Evolutionary conservation across 805 yeast genomes (phyloP), one percentile per base, ranked within the genome.

Genomic region (Metschnikowia amazonensis): DNA sequence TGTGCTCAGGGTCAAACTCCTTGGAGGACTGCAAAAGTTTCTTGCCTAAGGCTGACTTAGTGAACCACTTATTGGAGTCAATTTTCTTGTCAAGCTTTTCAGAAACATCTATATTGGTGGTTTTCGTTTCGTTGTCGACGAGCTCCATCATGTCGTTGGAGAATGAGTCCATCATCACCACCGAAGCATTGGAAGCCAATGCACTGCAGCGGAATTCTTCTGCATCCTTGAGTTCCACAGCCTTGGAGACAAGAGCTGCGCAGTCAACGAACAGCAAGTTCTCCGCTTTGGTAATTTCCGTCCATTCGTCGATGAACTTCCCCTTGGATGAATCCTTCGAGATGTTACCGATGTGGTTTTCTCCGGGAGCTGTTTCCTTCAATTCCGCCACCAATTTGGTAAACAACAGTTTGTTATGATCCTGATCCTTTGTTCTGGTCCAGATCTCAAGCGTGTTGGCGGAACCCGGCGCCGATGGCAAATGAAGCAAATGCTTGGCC

Each of bases 71-170:
- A 58, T 86, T 88, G 47, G 48, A 57, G 58, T 89, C 97, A 55
- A 92, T 84, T 63, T 83, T 85, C 59, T 76, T 81, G 62, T 89
- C 96, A 43, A 92, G 75, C 58, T 75, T 77, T 51, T 88, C 94
- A 46, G 89, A 77, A 41, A 92, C 65, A 58, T 82, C 80, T 4
- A 79, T 69, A 65, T 92, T 89, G 27, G 92, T 69, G 33, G 89
- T 79, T 54, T 81, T 82, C 49, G 77, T 67, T 56, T 89, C 97
- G 58, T 89, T 96, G 64, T 92, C 98, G 28, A 92, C 86, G 42
- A 85, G 77, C 43, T 77, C 77, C 60, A 88, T 84, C 89, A 92
- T 86, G 60, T 89, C 95, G 60, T 90, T 89, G 33, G 89, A 82
- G 66, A 92, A 83, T 46, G 77, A 76, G 55, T 82, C 82, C 87